Conservation (phyloP, 164 flowering plant genomes). For the Vitis vinifera region ASM3070453v1 NC_081817.1:8952001-8952500, state of each 20-base stretch:
- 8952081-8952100: constrained; percentile 8
- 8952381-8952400: too few relatives aligned
- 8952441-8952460: constrained; percentile 14
- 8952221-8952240: not conserved
- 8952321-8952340: too few relatives aligned
- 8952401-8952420: not conserved
- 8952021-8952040: constrained; percentile 23
- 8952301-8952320: too few relatives aligned
- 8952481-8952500: constrained; percentile 19
- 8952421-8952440: constrained; percentile 11
- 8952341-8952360: too few relatives aligned
- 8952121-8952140: not conserved
- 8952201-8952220: not conserved
- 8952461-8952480: constrained; percentile 23
- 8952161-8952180: constrained; percentile 7
- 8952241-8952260: not conserved
- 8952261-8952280: too few relatives aligned
- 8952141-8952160: not conserved
- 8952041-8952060: constrained; percentile 29
- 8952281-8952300: too few relatives aligned
- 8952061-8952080: not conserved
- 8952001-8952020: constrained; percentile 16
- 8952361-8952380: too few relatives aligned
- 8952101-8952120: not conserved
- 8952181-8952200: not conserved